Evolutionary conservation across 1,284 basidiomycete genomes (phyloP).

Genomic region (Pascua guehoae): DNA sequence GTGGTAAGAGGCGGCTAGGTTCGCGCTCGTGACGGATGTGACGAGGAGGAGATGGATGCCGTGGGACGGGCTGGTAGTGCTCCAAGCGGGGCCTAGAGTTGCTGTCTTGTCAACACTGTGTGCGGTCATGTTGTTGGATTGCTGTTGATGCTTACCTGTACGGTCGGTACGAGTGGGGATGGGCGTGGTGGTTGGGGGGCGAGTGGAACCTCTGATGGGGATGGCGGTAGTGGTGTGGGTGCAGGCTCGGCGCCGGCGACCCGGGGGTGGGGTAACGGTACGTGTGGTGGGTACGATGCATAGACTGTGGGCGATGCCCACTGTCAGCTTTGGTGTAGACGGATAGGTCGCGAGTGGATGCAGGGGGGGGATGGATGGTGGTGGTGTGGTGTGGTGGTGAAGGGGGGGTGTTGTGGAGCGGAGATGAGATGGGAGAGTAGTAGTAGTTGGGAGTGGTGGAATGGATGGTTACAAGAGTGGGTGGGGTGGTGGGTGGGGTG

Average conservation of each 20-base stretch:
- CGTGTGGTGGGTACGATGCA: neutral
- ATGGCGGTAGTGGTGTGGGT: constrained; percentile 5
- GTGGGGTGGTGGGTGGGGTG: too few relatives aligned
- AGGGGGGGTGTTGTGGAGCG: neutral
- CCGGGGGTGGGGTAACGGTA: neutral
- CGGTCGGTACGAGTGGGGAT: constrained; percentile 7
- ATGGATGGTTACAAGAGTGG: neutral
- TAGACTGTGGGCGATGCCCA: constrained; percentile 19
- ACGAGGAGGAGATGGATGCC: neutral
- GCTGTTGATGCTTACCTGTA: constrained; percentile 3
- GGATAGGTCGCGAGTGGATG: neutral
- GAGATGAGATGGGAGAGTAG: neutral
- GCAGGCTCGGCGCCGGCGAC: neutral
- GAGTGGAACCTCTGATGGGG: neutral
- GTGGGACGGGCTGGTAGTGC: constrained; percentile 1
- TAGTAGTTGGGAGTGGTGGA: neutral
- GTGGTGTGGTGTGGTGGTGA: neutral
- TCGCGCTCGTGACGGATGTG: too few relatives aligned
- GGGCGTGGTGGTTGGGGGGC: neutral
- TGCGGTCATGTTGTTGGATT: neutral
- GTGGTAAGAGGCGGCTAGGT: neutral
- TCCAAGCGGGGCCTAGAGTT: neutral
- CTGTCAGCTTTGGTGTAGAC: neutral
- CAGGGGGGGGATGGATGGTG: constrained; percentile 2
- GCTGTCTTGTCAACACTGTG: too few relatives aligned